Conservation (phyloP, 257 asterid species). For the Cynanchum wilfordii region DNA sequence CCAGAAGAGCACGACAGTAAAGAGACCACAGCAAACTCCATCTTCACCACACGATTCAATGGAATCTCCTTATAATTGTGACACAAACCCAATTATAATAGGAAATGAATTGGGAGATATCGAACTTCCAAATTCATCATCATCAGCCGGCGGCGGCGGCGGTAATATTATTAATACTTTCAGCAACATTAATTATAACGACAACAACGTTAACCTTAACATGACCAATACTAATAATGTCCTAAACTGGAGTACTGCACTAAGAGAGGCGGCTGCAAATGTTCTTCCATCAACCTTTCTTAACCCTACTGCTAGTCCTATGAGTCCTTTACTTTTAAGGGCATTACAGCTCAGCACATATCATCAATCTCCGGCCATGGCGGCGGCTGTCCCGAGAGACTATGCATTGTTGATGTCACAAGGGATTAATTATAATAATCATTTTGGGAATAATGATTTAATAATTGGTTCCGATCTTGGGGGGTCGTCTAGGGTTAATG, state of each 20-base stretch:
- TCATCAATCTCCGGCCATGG: slow-evolving; percentile 17
- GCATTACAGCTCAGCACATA: slow-evolving; percentile 58
- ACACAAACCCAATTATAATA: slow-evolving; percentile 32
- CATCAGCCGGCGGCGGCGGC: slow-evolving; percentile 7
- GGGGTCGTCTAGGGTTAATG: slow-evolving; percentile 36
- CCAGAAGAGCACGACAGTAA: slow-evolving; percentile 54
- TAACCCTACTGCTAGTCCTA: slow-evolving; percentile 31
- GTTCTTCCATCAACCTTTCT: slow-evolving; percentile 26
- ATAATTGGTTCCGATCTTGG: slow-evolving; percentile 10
- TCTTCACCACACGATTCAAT: slow-evolving; percentile 47
- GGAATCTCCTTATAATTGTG: slow-evolving; percentile 42
- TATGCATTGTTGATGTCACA: slow-evolving; percentile 27
- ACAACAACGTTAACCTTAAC: too few relatives aligned
- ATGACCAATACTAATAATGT: neutral
- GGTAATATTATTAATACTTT: too few relatives aligned
- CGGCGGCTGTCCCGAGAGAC: slow-evolving; percentile 2
- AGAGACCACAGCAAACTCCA: slow-evolving; percentile 47
- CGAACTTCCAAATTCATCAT: slow-evolving; percentile 33
- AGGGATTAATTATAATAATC: slow-evolving; percentile 6
- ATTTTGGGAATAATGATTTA: slow-evolving; percentile 36
- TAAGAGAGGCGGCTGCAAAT: slow-evolving; percentile 26
- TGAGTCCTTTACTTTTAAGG: slow-evolving; percentile 59
- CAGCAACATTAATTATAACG: too few relatives aligned
- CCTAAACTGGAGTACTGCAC: slow-evolving; percentile 31
- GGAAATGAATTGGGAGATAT: slow-evolving; percentile 48